Evolutionary conservation across 257 asterid species (phyloP).

Genomic region (Solanum pimpinellifolium): DNA sequence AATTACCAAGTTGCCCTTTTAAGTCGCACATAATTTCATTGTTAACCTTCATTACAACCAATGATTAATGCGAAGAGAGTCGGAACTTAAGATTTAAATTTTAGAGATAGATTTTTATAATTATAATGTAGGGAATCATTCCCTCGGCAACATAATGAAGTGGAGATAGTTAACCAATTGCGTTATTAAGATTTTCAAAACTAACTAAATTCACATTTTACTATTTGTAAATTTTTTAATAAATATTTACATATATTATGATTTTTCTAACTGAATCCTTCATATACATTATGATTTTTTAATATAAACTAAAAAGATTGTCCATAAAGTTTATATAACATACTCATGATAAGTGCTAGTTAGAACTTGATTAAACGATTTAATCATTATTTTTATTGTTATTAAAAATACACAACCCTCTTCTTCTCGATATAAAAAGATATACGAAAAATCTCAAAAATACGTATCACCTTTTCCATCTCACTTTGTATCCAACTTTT

Average conservation of each 20-base stretch:
- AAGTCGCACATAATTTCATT: not conserved
- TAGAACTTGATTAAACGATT: not conserved
- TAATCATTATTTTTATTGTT: too few species aligned
- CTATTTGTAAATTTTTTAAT: too few species aligned
- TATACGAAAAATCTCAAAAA: not conserved
- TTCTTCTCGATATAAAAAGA: too few species aligned
- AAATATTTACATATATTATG: too few species aligned
- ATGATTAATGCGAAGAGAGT: accelerated
- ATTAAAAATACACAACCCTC: accelerated
- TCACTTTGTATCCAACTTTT: not conserved
- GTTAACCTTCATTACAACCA: not conserved
- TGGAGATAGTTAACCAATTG: not conserved
- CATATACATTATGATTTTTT: not conserved
- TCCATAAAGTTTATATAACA: not conserved
- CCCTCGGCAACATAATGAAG: not conserved
- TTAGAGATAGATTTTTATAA: too few species aligned
- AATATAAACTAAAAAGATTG: too few species aligned
- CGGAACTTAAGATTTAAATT: accelerated
- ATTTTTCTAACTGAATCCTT: too few species aligned
- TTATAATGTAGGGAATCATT: too few species aligned
- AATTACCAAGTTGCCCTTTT: not conserved
- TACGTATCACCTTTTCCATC: not conserved
- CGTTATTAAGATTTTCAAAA: too few species aligned
- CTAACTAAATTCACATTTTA: too few species aligned
- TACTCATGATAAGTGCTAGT: too few species aligned